These are phyloP conservation scores for Ascochyta rabiei DNA, from an alignment of 2,329 filamentous ascomycete genomes.

Conservation along the genomic window DNA sequence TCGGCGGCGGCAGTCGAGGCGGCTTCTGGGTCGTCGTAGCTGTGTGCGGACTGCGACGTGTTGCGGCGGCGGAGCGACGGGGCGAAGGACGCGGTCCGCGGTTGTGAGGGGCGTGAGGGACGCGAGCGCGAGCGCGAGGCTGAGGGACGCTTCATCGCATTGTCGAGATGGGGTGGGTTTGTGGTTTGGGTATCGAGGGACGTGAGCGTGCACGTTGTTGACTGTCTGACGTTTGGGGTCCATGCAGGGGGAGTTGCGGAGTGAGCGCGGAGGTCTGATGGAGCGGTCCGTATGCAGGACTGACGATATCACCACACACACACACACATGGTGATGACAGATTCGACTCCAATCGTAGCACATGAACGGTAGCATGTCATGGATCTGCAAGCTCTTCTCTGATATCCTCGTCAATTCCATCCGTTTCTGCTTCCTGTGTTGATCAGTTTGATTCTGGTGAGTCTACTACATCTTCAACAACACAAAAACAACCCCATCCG, in stretches of 20 bases:
- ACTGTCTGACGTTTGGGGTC: neutral
- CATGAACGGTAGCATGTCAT: too few species aligned
- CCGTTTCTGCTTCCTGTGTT: too few species aligned
- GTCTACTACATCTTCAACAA: too few species aligned
- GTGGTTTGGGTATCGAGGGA: neutral
- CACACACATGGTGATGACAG: too few species aligned
- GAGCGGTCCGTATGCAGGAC: neutral
- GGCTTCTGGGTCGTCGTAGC: constrained; percentile 65
- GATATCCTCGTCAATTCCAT: too few species aligned
- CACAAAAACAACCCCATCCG: too few species aligned
- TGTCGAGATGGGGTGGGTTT: neutral
- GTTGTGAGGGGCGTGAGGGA: constrained; percentile 17
- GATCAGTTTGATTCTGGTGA: too few species aligned
- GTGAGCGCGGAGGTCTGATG: constrained; percentile 1
- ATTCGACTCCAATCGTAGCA: neutral
- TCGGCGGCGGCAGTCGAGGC: constrained; percentile 61
- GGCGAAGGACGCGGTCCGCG: constrained; percentile 56
- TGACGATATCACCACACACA: too few species aligned
- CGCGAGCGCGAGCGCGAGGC: constrained; percentile 14
- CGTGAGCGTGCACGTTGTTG: neutral
- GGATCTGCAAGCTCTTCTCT: too few species aligned
- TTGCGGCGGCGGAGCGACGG: constrained; percentile 63
- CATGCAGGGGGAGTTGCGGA: constrained; percentile 3
- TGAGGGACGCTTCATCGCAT: constrained; percentile 32
- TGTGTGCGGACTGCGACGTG: constrained; percentile 68